These are phyloP conservation scores for Leccinum aurantiacum DNA, from an alignment of 768 basidiomycete species.

Conservation along the genomic window DNA sequence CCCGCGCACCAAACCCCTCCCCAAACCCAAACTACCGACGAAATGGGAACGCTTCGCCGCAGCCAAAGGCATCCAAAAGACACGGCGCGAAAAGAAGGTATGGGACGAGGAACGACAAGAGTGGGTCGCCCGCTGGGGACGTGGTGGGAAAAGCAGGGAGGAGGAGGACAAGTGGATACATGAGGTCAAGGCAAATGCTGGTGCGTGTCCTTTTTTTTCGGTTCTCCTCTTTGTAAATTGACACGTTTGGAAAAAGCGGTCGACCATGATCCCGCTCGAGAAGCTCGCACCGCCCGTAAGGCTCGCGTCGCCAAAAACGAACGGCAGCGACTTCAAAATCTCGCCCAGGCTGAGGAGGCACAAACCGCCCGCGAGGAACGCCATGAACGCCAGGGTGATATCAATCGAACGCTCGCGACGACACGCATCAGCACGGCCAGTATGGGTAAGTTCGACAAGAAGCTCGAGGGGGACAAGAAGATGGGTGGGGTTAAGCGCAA, in stretches of 20 bases:
- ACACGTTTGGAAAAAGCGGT: slow-evolving; percentile 47
- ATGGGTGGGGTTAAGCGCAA: slow-evolving; percentile 88
- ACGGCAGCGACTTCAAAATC: slow-evolving; percentile 69
- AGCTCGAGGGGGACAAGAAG: slow-evolving; percentile 90
- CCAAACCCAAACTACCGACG: slow-evolving; percentile 87
- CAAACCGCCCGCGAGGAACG: slow-evolving; percentile 28
- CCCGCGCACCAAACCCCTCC: slow-evolving; percentile 89
- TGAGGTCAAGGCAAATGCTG: slow-evolving; percentile 84
- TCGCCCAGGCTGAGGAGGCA: slow-evolving; percentile 52
- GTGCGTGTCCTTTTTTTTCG: slow-evolving; percentile 43
- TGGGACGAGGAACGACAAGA: slow-evolving; percentile 97
- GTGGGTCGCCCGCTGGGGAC: slow-evolving; percentile 91
- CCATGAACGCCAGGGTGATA: slow-evolving; percentile 62
- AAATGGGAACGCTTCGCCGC: slow-evolving; percentile 98
- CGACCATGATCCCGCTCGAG: slow-evolving; percentile 77
- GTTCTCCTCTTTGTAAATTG: background rate
- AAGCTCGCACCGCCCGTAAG: slow-evolving; percentile 77
- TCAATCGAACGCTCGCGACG: slow-evolving; percentile 74
- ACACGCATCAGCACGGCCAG: slow-evolving; percentile 87
- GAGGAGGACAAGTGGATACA: slow-evolving; percentile 87
- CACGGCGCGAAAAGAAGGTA: slow-evolving; percentile 66
- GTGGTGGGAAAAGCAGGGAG: slow-evolving; percentile 85
- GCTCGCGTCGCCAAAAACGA: slow-evolving; percentile 83
- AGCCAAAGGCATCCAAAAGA: slow-evolving; percentile 90
- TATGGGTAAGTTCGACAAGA: slow-evolving; percentile 92